phyloP scores from a whole-genome alignment of 768 basidiomycete genomes.

The Russula virescens region DNA sequence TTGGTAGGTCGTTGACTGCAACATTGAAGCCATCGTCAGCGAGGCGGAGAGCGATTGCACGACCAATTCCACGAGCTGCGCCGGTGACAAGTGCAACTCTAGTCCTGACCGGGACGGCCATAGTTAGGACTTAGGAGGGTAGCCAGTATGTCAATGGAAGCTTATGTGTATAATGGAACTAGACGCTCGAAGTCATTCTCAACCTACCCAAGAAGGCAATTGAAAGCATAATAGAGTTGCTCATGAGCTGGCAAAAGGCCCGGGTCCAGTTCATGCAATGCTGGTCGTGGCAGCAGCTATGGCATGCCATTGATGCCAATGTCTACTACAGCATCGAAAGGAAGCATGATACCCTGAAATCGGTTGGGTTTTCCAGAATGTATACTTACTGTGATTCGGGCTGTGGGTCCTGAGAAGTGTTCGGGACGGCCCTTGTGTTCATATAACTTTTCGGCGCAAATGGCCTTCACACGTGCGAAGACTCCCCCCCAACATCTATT shows the following conservation, averaged over 20 bases:
- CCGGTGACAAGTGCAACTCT: conserved; percentile 26
- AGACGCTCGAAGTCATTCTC: neutral
- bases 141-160: neutral
- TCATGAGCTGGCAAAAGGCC: neutral
- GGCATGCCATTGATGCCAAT: too few species aligned
- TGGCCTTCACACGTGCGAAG: too few species aligned
- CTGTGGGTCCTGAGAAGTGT: too few species aligned
- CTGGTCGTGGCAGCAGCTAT: neutral
- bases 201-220: too few species aligned
- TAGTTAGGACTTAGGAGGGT: neutral
- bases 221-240: too few species aligned
- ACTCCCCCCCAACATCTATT: too few species aligned
- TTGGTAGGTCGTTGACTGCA: conserved; percentile 21
- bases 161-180: neutral
- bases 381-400: too few species aligned
- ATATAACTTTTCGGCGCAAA: too few species aligned
- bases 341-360: too few species aligned
- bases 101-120: neutral
- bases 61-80: conserved; percentile 26
- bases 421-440: too few species aligned
- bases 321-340: too few species aligned
- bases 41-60: conserved; percentile 25
- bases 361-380: too few species aligned
- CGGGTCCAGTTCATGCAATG: neutral
- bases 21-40: conserved; percentile 25